A percentile compares a stretch with the other conserved stretches of the same genome.
These are phyloP conservation scores for Linderina pennispora DNA, from an alignment of 192 early-diverging fungal species.

Conservation along the genomic window DNA sequence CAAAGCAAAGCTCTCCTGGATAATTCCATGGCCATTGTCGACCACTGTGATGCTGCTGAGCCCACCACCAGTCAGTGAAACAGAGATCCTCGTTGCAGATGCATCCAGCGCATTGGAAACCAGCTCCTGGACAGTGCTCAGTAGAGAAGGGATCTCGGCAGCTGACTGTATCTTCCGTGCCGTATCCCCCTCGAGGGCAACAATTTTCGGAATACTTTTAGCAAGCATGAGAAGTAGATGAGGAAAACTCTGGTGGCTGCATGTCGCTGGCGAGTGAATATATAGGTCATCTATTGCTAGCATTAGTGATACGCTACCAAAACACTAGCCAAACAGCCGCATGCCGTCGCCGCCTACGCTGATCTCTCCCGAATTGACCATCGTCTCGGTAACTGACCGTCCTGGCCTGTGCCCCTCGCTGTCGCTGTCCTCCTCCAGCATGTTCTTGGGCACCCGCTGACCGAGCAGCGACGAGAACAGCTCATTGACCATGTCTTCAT, in stretches of 20 bases:
- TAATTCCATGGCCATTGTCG: conserved; percentile 23
- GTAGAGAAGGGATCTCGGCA: conserved; percentile 12
- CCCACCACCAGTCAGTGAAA: conserved; percentile 5
- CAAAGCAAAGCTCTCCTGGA: conserved; percentile 1
- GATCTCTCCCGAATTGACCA: conserved; percentile 12
- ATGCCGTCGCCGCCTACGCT: conserved; percentile 13
- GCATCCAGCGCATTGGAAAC: conserved; percentile 20
- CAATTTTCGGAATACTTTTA: background rate
- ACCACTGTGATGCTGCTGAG: conserved; percentile 14
- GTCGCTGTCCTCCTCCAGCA: conserved; percentile 30
- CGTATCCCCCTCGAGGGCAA: conserved; percentile 5
- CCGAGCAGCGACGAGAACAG: conserved; percentile 83
- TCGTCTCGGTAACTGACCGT: conserved; percentile 2
- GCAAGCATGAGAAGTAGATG: too few species aligned
- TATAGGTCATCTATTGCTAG: conserved; percentile 1
- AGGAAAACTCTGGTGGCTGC: too few species aligned
- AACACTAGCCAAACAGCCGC: conserved; percentile 36
- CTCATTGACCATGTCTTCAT: conserved; percentile 90
- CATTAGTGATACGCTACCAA: too few species aligned
- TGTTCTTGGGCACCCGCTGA: conserved; percentile 44
- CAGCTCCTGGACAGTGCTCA: conserved; percentile 27
- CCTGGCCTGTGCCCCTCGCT: background rate
- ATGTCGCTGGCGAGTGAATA: too few species aligned
- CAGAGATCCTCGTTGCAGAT: conserved; percentile 10
- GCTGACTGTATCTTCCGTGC: conserved; percentile 22